Conservation (phyloP, 345 rosid genomes). For the Anastatica hierochuntica region DNA sequence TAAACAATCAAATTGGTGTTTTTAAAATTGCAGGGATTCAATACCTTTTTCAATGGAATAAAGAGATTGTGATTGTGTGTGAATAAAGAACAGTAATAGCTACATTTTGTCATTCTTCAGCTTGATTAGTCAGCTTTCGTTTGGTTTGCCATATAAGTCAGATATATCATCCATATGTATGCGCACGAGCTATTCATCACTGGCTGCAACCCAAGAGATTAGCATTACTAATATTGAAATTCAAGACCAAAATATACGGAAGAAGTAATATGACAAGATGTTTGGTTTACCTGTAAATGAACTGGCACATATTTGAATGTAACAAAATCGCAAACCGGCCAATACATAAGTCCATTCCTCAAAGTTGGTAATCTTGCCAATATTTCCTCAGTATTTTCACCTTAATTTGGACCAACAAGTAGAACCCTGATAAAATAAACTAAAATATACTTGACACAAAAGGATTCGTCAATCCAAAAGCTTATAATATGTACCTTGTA, state of each 20-base stretch:
- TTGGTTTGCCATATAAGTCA: conserved; percentile 63
- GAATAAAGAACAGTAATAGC: neutral
- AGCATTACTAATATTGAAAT: neutral
- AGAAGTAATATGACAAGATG: neutral
- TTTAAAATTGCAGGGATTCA: no score
- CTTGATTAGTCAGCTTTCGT: conserved; percentile 33
- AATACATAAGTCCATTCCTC: conserved; percentile 41
- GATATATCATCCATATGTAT: conserved; percentile 57
- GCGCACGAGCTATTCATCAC: conserved; percentile 48
- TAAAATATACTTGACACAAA: no score
- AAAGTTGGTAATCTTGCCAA: conserved; percentile 53
- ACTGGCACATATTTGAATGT: conserved; percentile 46
- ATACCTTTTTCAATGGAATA: conserved; percentile 10
- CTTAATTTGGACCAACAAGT: no score
- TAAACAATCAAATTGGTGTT: no score
- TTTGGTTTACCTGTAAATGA: conserved; percentile 49
- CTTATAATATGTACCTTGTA: conserved; percentile 43
- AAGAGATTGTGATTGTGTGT: conserved; percentile 3
- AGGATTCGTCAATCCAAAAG: no score
- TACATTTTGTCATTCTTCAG: conserved; percentile 4
- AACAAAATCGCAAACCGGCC: conserved; percentile 56
- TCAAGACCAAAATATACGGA: neutral
- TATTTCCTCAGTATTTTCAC: conserved; percentile 44
- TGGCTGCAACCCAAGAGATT: conserved; percentile 42
- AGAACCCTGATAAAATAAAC: no score